Base-by-base conservation (phyloP, 139 green algal species). In the Micromonas pusilla region DNA sequence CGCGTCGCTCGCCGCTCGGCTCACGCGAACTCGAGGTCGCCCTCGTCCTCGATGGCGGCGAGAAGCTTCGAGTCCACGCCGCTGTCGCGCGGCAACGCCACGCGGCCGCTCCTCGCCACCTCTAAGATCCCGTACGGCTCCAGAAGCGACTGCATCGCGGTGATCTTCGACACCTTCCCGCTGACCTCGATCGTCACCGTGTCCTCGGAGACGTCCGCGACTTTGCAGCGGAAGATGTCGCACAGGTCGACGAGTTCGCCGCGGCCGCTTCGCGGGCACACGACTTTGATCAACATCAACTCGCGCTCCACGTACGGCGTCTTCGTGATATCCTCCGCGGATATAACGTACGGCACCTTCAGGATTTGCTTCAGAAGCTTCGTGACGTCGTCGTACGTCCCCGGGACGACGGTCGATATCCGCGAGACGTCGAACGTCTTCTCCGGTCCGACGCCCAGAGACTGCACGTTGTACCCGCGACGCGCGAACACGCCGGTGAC, bases 391-490 rank as follows among this genome's bases (percentile, higher is more conserved):
- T 68, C 39, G 20, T 87, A 53, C 31, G 83, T 86, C 25, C 91
- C 94, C 0, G 94, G 94, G n/a, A 98, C 89, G 37, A 98, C 92
- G 82, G 91, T 96, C 52, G 86, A 94, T 86, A 99, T 97, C 72
- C 95, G 87, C 25, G 85, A 93, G 53, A 89, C 72, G 33, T 92
- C 95, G 52, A 86, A 80, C 28, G 65, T 82, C 88, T 97, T 92
- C 19, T 79, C 84, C 39, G 90, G 90, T 26, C 95, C 95, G 85
- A 98, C 95, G 66, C 94, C 95, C 72, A 99, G 84, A 5, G 80
- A 85, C 87, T 99, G 94, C 33, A 99, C 84, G 85, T 98, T 99
- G 90, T 97, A 99, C 39, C 95, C 94, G n/a, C 95, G 89, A 36
- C 95, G 87, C 1, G 95, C 89, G 81, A 99, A 91, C 38, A 99